These are phyloP conservation scores for Aspergillus pseudoglaucus DNA, from an alignment of 2,329 filamentous ascomycete genomes.

Conservation along the genomic window DNA sequence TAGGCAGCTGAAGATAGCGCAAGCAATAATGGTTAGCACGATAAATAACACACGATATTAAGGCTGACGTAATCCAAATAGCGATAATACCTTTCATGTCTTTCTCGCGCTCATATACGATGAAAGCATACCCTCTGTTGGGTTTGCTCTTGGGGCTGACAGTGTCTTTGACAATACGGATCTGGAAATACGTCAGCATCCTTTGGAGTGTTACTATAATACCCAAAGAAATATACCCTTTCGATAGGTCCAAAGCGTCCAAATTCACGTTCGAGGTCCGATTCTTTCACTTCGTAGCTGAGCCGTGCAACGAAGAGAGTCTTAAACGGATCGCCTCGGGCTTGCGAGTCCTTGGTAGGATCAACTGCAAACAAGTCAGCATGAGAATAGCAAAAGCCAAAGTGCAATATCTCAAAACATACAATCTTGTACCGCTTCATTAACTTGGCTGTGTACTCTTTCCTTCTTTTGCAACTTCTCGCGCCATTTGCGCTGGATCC, in stretches of 20 bases:
- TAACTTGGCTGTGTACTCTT: constrained; percentile 56
- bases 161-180: constrained; percentile 77
- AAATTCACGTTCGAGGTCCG: constrained; percentile 90
- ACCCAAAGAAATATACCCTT: constrained; percentile 52
- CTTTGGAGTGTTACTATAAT: background rate
- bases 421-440: constrained; percentile 62
- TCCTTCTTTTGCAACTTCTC: constrained; percentile 74
- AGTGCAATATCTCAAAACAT: constrained; percentile 16
- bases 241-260: constrained; percentile 90
- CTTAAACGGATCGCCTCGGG: constrained; percentile 89
- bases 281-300: constrained; percentile 80
- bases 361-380: constrained; percentile 52
- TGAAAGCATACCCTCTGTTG: constrained; percentile 88
- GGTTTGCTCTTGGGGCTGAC: constrained; percentile 62
- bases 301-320: constrained; percentile 88
- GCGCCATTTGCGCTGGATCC: constrained; percentile 80
- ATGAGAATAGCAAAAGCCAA: background rate
- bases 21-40: constrained; percentile 25
- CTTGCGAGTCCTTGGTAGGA: constrained; percentile 76
- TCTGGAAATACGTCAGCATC: constrained; percentile 46
- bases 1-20: constrained; percentile 66
- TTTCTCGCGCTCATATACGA: constrained; percentile 93
- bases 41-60: background rate
- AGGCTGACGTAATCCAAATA: constrained; percentile 6
- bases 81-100: constrained; percentile 87